Evolutionary conservation across 331 rosid species (phyloP).

Genomic region (Spiraea crenata): DNA sequence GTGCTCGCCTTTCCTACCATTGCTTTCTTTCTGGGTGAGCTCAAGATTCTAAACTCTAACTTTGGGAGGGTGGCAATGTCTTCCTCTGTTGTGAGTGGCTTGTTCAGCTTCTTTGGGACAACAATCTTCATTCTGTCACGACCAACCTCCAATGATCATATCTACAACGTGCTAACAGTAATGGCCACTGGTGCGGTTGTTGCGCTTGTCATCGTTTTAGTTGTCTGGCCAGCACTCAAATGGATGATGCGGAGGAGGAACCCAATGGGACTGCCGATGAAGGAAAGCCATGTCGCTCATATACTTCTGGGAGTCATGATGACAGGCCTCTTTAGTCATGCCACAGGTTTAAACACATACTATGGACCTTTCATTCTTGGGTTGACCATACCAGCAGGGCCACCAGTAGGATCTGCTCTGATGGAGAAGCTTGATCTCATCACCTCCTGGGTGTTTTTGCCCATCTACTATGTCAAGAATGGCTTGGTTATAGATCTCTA

Average conservation of each 20-base stretch:
- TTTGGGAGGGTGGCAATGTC: slow-evolving; percentile 32
- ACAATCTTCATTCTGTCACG: not conserved
- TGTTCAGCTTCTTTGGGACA: not conserved
- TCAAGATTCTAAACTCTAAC: slow-evolving; percentile 32
- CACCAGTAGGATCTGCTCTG: slow-evolving; percentile 28
- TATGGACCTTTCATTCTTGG: slow-evolving; percentile 40
- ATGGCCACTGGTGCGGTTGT: not conserved
- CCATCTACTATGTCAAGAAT: slow-evolving; percentile 28
- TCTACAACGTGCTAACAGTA: not conserved
- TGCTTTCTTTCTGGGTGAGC: slow-evolving; percentile 29
- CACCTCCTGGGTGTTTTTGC: slow-evolving; percentile 38
- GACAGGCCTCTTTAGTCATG: slow-evolving; percentile 26
- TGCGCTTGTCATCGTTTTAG: slow-evolving; percentile 10
- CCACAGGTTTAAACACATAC: slow-evolving; percentile 25
- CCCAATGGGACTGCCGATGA: slow-evolving; percentile 25
- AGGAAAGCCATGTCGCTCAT: slow-evolving; percentile 7
- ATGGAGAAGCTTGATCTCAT: slow-evolving; percentile 29
- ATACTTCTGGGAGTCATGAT: slow-evolving; percentile 23
- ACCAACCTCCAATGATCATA: not conserved
- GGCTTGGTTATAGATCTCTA: slow-evolving; percentile 25
- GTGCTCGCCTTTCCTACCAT: slow-evolving; percentile 27
- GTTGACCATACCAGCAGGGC: slow-evolving; percentile 31
- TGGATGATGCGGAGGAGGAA: slow-evolving; percentile 26
- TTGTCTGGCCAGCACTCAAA: slow-evolving; percentile 11
- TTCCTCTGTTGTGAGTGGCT: slow-evolving; percentile 24